Conservation (phyloP, 768 basidiomycete genomes). For the Rhizopogon vulgaris region DNA sequence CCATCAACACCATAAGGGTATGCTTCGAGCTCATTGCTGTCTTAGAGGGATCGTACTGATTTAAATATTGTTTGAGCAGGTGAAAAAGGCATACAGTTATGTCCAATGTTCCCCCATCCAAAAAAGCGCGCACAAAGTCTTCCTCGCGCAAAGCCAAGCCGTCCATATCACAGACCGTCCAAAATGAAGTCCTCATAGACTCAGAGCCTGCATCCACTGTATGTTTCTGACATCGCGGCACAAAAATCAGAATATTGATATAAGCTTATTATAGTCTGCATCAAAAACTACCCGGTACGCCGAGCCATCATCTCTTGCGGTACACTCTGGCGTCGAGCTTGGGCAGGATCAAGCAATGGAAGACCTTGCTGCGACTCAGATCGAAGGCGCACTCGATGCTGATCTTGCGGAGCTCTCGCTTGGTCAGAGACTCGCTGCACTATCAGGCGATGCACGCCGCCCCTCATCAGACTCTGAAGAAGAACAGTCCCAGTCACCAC, state of each 20-base stretch:
- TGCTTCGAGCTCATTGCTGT: neutral
- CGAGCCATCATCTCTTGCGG: constrained; percentile 54
- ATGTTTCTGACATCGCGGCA: constrained; percentile 1
- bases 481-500: constrained; percentile 26
- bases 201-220: constrained; percentile 13
- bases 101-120: constrained; percentile 42
- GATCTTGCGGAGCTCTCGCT: constrained; percentile 88
- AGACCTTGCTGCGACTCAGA: constrained; percentile 40
- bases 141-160: constrained; percentile 16
- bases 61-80: neutral
- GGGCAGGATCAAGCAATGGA: constrained; percentile 52
- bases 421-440: constrained; percentile 80
- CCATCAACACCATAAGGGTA: constrained; percentile 1
- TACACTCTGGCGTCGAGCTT: constrained; percentile 61
- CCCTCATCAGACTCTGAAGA: constrained; percentile 43
- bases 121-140: constrained; percentile 51
- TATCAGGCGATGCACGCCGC: constrained; percentile 40
- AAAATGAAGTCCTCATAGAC: constrained; percentile 21
- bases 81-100: constrained; percentile 16
- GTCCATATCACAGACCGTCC: neutral
- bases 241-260: neutral
- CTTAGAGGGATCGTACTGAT: neutral
- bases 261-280: constrained; percentile 27
- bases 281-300: constrained; percentile 58
- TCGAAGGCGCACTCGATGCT: constrained; percentile 71